A percentile compares a stretch with the other conserved stretches of the same genome.
Evolutionary conservation across 495 filamentous ascomycete genomes (phyloP).

Genomic region (Hypoxylon lenormandii): DNA sequence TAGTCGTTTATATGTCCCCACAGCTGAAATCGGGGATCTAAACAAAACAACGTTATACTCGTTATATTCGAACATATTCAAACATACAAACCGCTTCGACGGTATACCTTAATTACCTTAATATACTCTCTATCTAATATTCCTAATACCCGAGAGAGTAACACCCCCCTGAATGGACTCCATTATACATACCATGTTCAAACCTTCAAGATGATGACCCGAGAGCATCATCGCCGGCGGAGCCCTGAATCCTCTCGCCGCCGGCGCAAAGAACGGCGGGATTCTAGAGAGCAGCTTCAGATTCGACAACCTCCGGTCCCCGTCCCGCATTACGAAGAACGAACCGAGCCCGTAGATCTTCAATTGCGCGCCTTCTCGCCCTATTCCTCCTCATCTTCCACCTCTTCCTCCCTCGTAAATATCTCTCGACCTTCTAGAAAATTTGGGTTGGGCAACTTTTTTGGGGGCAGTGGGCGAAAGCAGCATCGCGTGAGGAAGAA

Average conservation of each 20-base stretch:
- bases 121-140: slow-evolving; percentile 32
- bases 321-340: slow-evolving; percentile 40
- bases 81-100: slow-evolving; percentile 37
- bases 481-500: slow-evolving; percentile 55
- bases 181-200: slow-evolving; percentile 33
- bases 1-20: slow-evolving; percentile 34
- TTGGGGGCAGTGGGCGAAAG: slow-evolving; percentile 49
- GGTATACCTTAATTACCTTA: slow-evolving; percentile 30
- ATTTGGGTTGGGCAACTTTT: slow-evolving; percentile 60
- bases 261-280: slow-evolving; percentile 61
- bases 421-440: slow-evolving; percentile 56
- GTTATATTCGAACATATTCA: no score
- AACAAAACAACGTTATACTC: slow-evolving; percentile 46
- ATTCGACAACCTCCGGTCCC: slow-evolving; percentile 32
- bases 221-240: slow-evolving; percentile 61
- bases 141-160: slow-evolving; percentile 21
- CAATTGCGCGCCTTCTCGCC: slow-evolving; percentile 57
- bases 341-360: slow-evolving; percentile 30
- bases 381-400: slow-evolving; percentile 60
- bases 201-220: slow-evolving; percentile 55
- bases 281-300: slow-evolving; percentile 60
- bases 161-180: slow-evolving; percentile 43
- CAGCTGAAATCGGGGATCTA: slow-evolving; percentile 37
- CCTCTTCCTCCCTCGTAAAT: slow-evolving; percentile 58
- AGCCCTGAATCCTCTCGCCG: slow-evolving; percentile 63